phyloP scores from a whole-genome alignment of 225 moss, liverwort and hornwort genomes.

The Pseudoscleropodium purum region DNA sequence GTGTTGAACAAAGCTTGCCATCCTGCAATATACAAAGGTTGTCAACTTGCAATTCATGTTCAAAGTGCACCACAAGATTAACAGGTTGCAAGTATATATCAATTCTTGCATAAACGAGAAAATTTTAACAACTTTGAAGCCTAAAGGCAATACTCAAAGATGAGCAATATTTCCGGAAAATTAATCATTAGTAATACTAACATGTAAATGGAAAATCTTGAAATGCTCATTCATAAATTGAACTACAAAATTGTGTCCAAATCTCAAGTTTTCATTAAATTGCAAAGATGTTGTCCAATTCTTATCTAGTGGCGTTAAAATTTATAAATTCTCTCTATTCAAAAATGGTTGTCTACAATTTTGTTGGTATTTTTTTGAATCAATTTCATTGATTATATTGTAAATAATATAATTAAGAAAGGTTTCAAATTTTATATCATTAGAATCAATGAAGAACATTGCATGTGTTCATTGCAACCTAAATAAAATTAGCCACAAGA shows the following conservation, averaged over 20 bases:
- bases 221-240: accelerated
- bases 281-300: neutral
- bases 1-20: neutral
- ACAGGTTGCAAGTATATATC: neutral
- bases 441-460: too few relatives aligned
- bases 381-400: too few relatives aligned
- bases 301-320: neutral
- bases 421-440: too few relatives aligned
- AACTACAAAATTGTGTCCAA: neutral
- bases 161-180: accelerated
- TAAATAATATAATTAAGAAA: too few relatives aligned
- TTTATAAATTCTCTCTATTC: too few relatives aligned
- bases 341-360: too few relatives aligned
- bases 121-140: neutral
- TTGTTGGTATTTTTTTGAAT: too few relatives aligned
- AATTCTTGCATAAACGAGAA: neutral
- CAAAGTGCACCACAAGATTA: neutral
- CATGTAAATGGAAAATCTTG: neutral
- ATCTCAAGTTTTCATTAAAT: neutral
- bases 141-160: neutral
- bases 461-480: too few relatives aligned
- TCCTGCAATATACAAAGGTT: neutral
- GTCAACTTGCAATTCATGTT: neutral
- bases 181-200: accelerated
- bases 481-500: too few relatives aligned